Percentiles rank a stretch among this genome's conserved stretches.
These are phyloP conservation scores for Trametes pubescens DNA, from an alignment of 1,284 basidiomycete species.

Conservation along the genomic window DNA sequence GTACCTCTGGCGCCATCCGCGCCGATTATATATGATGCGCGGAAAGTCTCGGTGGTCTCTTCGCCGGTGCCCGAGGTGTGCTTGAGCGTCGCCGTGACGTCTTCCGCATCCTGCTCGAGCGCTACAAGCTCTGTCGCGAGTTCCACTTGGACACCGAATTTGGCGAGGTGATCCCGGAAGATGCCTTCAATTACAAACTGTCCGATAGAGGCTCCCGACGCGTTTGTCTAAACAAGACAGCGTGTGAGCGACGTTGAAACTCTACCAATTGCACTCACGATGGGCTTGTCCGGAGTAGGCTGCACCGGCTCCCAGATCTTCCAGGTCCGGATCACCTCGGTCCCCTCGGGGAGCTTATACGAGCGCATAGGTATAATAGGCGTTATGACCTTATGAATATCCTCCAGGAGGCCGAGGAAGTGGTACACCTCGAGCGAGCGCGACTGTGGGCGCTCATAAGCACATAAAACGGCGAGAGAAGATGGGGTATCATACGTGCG, in stretches of 20 bases:
- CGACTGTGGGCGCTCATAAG: constrained; percentile 22
- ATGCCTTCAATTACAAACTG: constrained; percentile 42
- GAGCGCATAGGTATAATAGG: constrained; percentile 14
- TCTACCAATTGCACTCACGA: constrained; percentile 25
- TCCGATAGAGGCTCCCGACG: constrained; percentile 3
- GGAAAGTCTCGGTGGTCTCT: constrained; percentile 26
- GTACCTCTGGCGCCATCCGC: constrained; percentile 49
- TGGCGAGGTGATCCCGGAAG: constrained; percentile 41
- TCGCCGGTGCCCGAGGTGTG: not conserved
- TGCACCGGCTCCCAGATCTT: constrained; percentile 12
- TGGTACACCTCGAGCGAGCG: constrained; percentile 34
- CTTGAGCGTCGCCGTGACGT: constrained; percentile 33
- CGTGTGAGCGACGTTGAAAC: no score
- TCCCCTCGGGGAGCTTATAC: constrained; percentile 35
- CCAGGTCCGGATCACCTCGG: constrained; percentile 23
- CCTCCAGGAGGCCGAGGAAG: constrained; percentile 31
- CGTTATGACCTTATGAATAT: constrained; percentile 10
- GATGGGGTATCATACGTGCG: constrained; percentile 35
- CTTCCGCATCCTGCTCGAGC: constrained; percentile 38
- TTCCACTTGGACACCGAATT: constrained; percentile 41
- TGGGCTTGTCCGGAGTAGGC: constrained; percentile 34
- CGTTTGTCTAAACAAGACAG: not conserved
- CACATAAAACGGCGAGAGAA: not conserved
- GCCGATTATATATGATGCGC: constrained; percentile 44
- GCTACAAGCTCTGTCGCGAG: constrained; percentile 39